Base-by-base conservation (phyloP, 2,329 filamentous ascomycete genomes). In the Hypoxylon sp. region DNA sequence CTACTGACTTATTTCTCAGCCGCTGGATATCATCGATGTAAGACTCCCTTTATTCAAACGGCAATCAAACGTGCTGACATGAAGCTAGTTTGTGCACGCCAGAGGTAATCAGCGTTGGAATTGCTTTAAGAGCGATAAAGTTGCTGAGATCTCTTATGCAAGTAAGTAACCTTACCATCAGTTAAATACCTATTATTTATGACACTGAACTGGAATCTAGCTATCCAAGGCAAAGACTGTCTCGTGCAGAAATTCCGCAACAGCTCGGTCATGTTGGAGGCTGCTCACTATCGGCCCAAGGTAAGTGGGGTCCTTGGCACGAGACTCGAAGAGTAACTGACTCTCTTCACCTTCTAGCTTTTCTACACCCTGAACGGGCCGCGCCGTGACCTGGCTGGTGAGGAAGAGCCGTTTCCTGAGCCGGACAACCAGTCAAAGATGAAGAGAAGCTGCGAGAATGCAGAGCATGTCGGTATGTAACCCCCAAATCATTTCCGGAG, bases 161-260 rank as follows among this genome's bases (percentile, higher is more conserved):
- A 97, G 92, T 94, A 80, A 82, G 91, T 6, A 32, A 17, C 24
- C 27, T 19, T 27, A 11, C 10, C 37, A 5, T 10, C 56, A 10
- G 19, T 8, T 46, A 54, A 19, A 32, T 54, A 32, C 24, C 24
- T 24, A 24, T 24, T 32, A 29, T 21, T 10, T 39, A 44, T n/a
- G 46, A 59, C 70, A 52, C 76, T 82, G 61, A 82, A 55, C 57
- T 19, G 2, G 21, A 59, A 21, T 53, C 46, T 63, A 94, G 92
- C 94, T 11, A 95, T 97, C 66, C 96, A 99, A 82, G 96, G 96
- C 50, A 91, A 92, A 70, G 94, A 97, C 76, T 95, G 93, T 70
- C 85, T 98, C 0, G 89, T 98, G 6, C 92, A 97, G 79, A 98
- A 98, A 78, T 99, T 99, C 77, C 91, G 96, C 37, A 99, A 99